Percentiles rank a stretch among this genome's conserved stretches.
Conservation (phyloP, 2,329 filamentous ascomycete genomes). For the Aspergillus ochraceus region DNA sequence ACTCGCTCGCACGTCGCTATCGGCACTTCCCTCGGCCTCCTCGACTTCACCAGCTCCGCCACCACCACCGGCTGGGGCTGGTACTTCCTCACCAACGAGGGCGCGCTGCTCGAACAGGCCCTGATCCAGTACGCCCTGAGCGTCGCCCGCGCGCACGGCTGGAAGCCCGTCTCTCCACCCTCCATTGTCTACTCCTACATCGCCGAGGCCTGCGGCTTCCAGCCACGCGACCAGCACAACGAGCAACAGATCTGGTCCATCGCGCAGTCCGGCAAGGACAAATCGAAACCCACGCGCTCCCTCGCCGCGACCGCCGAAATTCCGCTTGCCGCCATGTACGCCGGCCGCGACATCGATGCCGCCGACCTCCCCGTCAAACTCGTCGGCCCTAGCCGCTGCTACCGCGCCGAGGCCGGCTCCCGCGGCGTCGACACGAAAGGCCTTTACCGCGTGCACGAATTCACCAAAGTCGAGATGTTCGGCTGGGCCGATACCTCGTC, state of each 20-base stretch:
- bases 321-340: slow-evolving; percentile 86
- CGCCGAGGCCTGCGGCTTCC: slow-evolving; percentile 87
- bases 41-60: slow-evolving; percentile 82
- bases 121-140: slow-evolving; percentile 81
- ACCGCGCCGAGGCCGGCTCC: slow-evolving; percentile 90
- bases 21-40: slow-evolving; percentile 78
- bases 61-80: slow-evolving; percentile 93
- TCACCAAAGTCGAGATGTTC: slow-evolving; percentile 98
- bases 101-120: slow-evolving; percentile 90
- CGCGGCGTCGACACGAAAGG: slow-evolving; percentile 90
- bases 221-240: slow-evolving; percentile 83
- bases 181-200: slow-evolving; percentile 92
- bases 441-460: slow-evolving; percentile 95
- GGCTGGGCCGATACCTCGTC: slow-evolving; percentile 71
- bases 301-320: slow-evolving; percentile 93
- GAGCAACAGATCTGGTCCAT: slow-evolving; percentile 91
- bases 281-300: slow-evolving; percentile 67
- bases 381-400: slow-evolving; percentile 87
- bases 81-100: slow-evolving; percentile 95
- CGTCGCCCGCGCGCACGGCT: slow-evolving; percentile 71
- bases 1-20: slow-evolving; percentile 79
- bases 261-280: slow-evolving; percentile 64
- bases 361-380: slow-evolving; percentile 71
- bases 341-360: slow-evolving; percentile 66
- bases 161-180: slow-evolving; percentile 79